Evolutionary conservation across 2,329 filamentous ascomycete genomes (phyloP).

Genomic region (Dactylonectria estremocensis): DNA sequence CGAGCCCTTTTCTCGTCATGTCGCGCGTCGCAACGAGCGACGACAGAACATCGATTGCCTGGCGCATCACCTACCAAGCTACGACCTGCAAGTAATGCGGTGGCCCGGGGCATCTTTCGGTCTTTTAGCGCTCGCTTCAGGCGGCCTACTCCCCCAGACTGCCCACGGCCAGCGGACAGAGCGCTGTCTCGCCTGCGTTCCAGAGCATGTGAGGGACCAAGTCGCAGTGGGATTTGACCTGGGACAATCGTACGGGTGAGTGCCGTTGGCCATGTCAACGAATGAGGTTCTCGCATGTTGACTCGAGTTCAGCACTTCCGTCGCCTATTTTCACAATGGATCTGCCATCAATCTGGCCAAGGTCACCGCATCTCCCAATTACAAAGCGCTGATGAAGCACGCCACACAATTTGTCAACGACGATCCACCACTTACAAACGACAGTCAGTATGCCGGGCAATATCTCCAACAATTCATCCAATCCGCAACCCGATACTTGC

Average conservation of each 20-base stretch:
- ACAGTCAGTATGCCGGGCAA: neutral
- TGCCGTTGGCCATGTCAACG: neutral
- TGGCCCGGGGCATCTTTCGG: neutral
- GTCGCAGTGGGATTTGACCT: conserved; percentile 1
- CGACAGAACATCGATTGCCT: neutral
- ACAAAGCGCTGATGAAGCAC: neutral
- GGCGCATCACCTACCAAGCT: neutral
- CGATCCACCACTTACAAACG: too few species aligned
- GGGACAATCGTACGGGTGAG: neutral
- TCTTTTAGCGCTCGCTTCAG: neutral
- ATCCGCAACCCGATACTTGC: neutral
- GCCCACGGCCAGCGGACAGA: neutral
- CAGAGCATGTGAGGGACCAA: neutral
- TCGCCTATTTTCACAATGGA: conserved; percentile 2
- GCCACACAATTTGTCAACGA: neutral
- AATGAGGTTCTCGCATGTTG: neutral
- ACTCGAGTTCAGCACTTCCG: neutral
- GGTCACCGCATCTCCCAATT: neutral
- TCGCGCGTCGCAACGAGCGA: neutral
- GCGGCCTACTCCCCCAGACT: neutral
- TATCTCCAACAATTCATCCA: neutral
- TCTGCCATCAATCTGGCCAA: neutral
- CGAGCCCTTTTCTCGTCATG: neutral
- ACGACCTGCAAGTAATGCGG: neutral
- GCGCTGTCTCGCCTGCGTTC: conserved; percentile 1